These are phyloP conservation scores for Tetracladium marchalianum DNA, from an alignment of 495 filamentous ascomycete species.

Conservation along the genomic window DNA sequence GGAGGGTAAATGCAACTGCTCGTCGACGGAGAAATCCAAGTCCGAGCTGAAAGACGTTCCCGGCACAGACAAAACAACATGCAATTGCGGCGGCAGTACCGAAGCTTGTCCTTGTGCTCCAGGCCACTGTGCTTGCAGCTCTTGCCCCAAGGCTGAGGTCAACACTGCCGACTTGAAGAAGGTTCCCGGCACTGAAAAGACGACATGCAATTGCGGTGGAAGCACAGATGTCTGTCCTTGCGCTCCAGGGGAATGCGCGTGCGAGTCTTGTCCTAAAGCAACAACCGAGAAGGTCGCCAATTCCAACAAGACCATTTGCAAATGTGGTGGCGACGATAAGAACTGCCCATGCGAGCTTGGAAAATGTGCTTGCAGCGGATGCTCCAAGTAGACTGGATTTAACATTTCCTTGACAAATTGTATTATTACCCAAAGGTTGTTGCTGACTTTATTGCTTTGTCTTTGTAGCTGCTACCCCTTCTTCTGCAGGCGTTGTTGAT, in stretches of 20 bases:
- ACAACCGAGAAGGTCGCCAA: constrained; percentile 14
- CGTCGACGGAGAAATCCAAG: constrained; percentile 16
- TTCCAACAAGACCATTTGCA: constrained; percentile 24
- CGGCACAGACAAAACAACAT: constrained; percentile 16
- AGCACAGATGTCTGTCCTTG: constrained; percentile 22
- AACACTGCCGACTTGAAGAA: constrained; percentile 5
- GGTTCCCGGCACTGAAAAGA: constrained; percentile 12
- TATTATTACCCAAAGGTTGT: neutral
- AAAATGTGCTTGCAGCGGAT: constrained; percentile 25
- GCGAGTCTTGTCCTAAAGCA: constrained; percentile 21
- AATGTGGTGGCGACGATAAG: constrained; percentile 13
- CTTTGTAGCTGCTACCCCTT: constrained; percentile 8
- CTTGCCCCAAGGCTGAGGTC: constrained; percentile 15
- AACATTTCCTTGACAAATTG: neutral
- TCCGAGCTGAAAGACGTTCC: constrained; percentile 8
- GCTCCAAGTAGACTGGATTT: constrained; percentile 17
- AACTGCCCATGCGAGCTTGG: constrained; percentile 23
- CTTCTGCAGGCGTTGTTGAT: constrained; percentile 11
- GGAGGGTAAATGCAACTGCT: constrained; percentile 30
- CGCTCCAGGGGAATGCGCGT: constrained; percentile 28
- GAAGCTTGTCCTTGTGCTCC: constrained; percentile 18
- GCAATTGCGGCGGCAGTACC: constrained; percentile 4
- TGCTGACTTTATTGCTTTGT: constrained; percentile 1
- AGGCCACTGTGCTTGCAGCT: constrained; percentile 22
- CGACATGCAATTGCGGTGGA: constrained; percentile 13